Evolutionary conservation across 2,329 filamentous ascomycete species (phyloP).

Genomic region (Phoma sp.): DNA sequence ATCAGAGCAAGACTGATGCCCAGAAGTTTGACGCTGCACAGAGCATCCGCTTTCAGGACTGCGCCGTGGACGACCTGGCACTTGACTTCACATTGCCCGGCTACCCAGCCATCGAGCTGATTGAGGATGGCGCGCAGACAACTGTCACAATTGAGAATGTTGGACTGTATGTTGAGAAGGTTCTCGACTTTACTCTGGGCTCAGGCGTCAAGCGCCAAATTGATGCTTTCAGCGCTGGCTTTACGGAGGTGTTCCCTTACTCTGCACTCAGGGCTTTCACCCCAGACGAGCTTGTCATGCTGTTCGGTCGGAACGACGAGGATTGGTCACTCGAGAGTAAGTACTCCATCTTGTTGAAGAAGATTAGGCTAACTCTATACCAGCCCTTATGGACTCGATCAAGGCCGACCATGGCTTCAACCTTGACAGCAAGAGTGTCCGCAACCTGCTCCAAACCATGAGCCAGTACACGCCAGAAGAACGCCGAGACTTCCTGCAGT

Average conservation of each 20-base stretch:
- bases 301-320: constrained; percentile 91
- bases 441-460: constrained; percentile 92
- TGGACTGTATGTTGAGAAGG: constrained; percentile 83
- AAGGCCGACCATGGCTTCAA: constrained; percentile 99
- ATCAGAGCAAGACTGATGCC: constrained; percentile 67
- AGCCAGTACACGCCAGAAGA: constrained; percentile 77
- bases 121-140: constrained; percentile 74
- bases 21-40: constrained; percentile 76
- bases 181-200: constrained; percentile 91
- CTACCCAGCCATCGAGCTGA: constrained; percentile 81
- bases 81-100: constrained; percentile 96
- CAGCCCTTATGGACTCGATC: constrained; percentile 95
- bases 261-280: constrained; percentile 92
- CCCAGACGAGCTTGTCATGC: constrained; percentile 89
- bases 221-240: constrained; percentile 87
- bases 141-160: constrained; percentile 90
- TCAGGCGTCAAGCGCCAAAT: constrained; percentile 86
- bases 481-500: constrained; percentile 93
- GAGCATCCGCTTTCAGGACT: constrained; percentile 75
- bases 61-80: constrained; percentile 82
- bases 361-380: constrained; percentile 32
- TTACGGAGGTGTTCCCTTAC: constrained; percentile 96
- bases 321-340: constrained; percentile 98
- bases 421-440: constrained; percentile 95
- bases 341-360: constrained; percentile 45